A percentile compares a stretch with the other conserved stretches of the same genome.
Evolutionary conservation across 805 yeast genomes (phyloP).

Genomic region (Debaryomyces tyrocola): DNA sequence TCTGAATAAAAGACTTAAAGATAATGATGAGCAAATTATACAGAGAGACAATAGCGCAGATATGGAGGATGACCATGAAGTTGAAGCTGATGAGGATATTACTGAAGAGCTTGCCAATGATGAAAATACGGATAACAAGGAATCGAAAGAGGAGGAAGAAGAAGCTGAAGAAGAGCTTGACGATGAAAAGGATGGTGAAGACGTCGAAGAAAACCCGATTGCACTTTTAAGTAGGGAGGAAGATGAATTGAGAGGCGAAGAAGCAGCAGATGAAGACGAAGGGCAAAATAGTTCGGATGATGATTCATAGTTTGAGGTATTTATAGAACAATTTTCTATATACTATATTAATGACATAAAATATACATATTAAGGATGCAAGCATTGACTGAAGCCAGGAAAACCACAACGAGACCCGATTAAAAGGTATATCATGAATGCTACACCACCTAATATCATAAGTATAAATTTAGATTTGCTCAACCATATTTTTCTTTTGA

Average conservation of each 20-base stretch:
- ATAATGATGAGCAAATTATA: conserved; percentile 8
- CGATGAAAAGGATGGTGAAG: conserved; percentile 11
- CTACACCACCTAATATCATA: conserved; percentile 15
- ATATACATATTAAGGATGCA: conserved; percentile 12
- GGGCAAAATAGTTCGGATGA: conserved; percentile 14
- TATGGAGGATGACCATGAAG: conserved; percentile 9
- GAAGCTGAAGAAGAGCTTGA: conserved; percentile 14
- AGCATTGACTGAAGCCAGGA: conserved; percentile 46
- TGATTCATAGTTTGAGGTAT: conserved; percentile 4
- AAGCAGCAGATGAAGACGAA: conserved; percentile 16
- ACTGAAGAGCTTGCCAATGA: conserved; percentile 9
- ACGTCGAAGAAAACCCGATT: conserved; percentile 29
- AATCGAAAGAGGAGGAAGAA: conserved; percentile 8
- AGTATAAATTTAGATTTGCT: conserved; percentile 49
- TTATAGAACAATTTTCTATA: not conserved
- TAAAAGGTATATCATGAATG: conserved; percentile 43
- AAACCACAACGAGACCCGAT: conserved; percentile 55
- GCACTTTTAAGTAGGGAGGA: conserved; percentile 32
- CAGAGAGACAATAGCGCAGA: conserved; percentile 6
- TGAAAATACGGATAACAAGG: conserved; percentile 12
- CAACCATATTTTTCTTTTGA: conserved; percentile 72
- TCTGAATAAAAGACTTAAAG: conserved; percentile 16
- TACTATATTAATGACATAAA: not conserved
- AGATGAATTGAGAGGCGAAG: conserved; percentile 28
- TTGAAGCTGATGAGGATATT: conserved; percentile 10